Evolutionary conservation across 2,329 filamentous ascomycete species (phyloP).

Genomic region (Cordyceps cateniannulata): DNA sequence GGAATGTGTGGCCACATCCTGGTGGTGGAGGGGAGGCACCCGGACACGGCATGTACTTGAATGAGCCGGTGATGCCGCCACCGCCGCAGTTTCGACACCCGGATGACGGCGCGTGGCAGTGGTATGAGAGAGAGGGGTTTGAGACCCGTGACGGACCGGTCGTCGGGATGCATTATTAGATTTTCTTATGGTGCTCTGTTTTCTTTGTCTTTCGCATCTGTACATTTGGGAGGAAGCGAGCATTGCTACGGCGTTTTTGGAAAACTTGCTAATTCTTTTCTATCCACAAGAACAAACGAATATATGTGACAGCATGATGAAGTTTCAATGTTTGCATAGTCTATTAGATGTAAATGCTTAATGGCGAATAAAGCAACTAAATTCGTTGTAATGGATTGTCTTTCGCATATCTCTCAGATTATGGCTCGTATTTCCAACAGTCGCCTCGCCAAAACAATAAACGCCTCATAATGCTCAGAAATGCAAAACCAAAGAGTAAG

Average conservation of each 20-base stretch:
- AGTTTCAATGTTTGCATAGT: background rate
- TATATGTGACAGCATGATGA: background rate
- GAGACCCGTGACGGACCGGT: slow-evolving; percentile 17
- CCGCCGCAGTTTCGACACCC: slow-evolving; percentile 8
- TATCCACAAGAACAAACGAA: background rate
- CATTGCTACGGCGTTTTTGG: slow-evolving; percentile 9
- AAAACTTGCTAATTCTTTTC: background rate
- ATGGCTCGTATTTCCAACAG: background rate
- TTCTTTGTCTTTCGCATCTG: background rate
- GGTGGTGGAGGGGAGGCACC: background rate
- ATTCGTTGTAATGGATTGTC: background rate
- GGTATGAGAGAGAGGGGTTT: slow-evolving; percentile 29
- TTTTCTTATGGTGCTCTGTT: background rate
- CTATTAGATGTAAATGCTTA: background rate
- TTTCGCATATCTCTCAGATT: too few species aligned
- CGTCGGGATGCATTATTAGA: slow-evolving; percentile 6
- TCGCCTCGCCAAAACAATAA: background rate
- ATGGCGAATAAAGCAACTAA: background rate
- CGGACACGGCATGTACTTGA: background rate
- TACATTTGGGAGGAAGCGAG: slow-evolving; percentile 2
- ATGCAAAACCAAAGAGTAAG: background rate
- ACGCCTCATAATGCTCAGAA: background rate
- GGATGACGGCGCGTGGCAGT: slow-evolving; percentile 26
- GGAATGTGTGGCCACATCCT: slow-evolving; percentile 9
- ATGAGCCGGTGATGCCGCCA: slow-evolving; percentile 6